Percentiles rank a stretch among this genome's conserved stretches.
phyloP scores from a whole-genome alignment of 1,139 yeast species.

The Saccharomyces uvarum region DNA sequence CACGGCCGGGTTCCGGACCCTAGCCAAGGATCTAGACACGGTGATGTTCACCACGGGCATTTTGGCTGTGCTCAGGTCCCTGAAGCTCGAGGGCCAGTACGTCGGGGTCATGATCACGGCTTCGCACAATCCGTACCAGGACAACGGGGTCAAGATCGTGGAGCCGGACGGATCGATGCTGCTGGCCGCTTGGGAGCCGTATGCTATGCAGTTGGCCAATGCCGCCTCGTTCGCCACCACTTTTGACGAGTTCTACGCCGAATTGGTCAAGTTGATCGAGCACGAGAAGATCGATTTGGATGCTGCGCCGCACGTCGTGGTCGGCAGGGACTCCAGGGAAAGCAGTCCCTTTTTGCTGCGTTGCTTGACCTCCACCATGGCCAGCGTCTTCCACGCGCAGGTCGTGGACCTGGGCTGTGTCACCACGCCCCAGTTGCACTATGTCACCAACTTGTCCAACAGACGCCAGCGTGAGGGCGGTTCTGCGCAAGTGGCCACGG shows the following conservation, averaged over 20 bases:
- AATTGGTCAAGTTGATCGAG: slow-evolving; percentile 32
- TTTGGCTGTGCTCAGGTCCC: slow-evolving; percentile 74
- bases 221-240: slow-evolving; percentile 33
- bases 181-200: slow-evolving; percentile 72
- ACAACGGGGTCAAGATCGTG: slow-evolving; percentile 91
- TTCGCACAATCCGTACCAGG: slow-evolving; percentile 90
- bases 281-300: slow-evolving; percentile 25
- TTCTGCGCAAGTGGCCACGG: slow-evolving; percentile 39
- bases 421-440: slow-evolving; percentile 94
- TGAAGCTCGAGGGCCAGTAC: slow-evolving; percentile 45
- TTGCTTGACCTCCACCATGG: slow-evolving; percentile 63
- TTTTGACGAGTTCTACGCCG: slow-evolving; percentile 18
- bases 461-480: slow-evolving; percentile 46
- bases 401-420: slow-evolving; percentile 55
- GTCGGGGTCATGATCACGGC: slow-evolving; percentile 95
- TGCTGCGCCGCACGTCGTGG: slow-evolving; percentile 38
- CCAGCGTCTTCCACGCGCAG: slow-evolving; percentile 39
- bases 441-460: slow-evolving; percentile 43
- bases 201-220: slow-evolving; percentile 79
- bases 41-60: slow-evolving; percentile 82
- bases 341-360: slow-evolving; percentile 63
- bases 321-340: slow-evolving; percentile 69
- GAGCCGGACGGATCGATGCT: slow-evolving; percentile 95
- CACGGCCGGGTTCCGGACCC: slow-evolving; percentile 92
- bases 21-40: slow-evolving; percentile 64